Percentiles rank a stretch among this genome's conserved stretches.
These are phyloP conservation scores for Elaeis oleifera DNA, from an alignment of 202 grass and related monocot genomes.

Conservation along the genomic window DNA sequence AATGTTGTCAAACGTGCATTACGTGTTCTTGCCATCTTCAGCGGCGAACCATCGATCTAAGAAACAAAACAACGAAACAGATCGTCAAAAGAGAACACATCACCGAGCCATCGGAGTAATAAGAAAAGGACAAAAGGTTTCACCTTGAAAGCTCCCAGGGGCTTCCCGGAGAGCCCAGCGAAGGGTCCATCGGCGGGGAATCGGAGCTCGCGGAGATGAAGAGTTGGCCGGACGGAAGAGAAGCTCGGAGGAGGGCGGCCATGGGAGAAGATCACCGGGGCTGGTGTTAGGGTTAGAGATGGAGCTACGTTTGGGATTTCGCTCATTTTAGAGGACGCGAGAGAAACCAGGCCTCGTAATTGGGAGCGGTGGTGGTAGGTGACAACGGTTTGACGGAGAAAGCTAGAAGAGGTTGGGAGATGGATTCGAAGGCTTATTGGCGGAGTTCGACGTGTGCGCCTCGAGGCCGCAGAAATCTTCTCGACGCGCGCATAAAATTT, in stretches of 20 bases:
- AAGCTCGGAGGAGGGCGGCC: constrained; percentile 38
- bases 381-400: no score
- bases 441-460: no score
- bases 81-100: background rate
- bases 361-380: no score
- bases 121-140: background rate
- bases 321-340: no score
- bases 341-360: no score
- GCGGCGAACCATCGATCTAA: background rate
- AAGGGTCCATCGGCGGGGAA: background rate
- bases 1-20: background rate
- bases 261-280: constrained; percentile 13
- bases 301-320: no score
- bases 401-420: no score
- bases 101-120: no score
- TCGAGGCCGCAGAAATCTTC: no score
- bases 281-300: background rate
- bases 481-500: no score
- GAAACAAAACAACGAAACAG: background rate
- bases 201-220: constrained; percentile 9
- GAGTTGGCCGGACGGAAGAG: constrained; percentile 18
- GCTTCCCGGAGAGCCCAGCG: constrained; percentile 25
- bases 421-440: no score
- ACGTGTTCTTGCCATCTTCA: background rate
- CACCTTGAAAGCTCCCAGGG: constrained; percentile 17